Conservation (phyloP, 2,329 filamentous ascomycete species). For the Lachnellula occidentalis region DNA sequence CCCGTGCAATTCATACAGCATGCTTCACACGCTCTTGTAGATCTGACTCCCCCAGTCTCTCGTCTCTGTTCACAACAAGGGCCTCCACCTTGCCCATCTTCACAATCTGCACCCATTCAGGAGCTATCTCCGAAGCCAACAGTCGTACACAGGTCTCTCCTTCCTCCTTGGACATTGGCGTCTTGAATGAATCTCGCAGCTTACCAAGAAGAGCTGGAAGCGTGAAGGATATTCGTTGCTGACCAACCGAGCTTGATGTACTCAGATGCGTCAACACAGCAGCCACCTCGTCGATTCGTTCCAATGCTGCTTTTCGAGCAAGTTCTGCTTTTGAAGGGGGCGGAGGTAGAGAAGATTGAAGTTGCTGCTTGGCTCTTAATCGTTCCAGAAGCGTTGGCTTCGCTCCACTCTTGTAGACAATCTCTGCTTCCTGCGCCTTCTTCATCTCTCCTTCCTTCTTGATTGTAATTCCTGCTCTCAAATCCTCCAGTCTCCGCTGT, state of each 20-base stretch:
- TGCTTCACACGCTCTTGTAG: conserved; percentile 24
- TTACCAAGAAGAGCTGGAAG: conserved; percentile 58
- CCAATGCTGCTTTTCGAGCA: conserved; percentile 57
- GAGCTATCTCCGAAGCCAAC: conserved; percentile 40
- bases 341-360: conserved; percentile 38
- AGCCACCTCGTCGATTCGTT: conserved; percentile 63
- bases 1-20: conserved; percentile 7
- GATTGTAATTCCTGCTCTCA: conserved; percentile 56
- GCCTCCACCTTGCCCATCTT: conserved; percentile 40
- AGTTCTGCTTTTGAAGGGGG: conserved; percentile 51
- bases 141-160: conserved; percentile 42
- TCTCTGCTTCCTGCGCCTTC: conserved; percentile 20
- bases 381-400: conserved; percentile 69
- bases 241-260: conserved; percentile 43
- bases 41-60: conserved; percentile 22
- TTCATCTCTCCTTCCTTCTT: conserved; percentile 43
- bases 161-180: conserved; percentile 42
- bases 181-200: conserved; percentile 58
- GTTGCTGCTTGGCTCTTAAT: conserved; percentile 64
- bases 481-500: conserved; percentile 61
- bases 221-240: conserved; percentile 58
- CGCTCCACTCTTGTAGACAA: conserved; percentile 27
- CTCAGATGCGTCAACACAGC: conserved; percentile 63
- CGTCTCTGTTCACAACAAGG: conserved; percentile 38
- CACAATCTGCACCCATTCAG: conserved; percentile 45